phyloP scores from a whole-genome alignment of 1,139 yeast species.

The Protomyces inouyei region DNA sequence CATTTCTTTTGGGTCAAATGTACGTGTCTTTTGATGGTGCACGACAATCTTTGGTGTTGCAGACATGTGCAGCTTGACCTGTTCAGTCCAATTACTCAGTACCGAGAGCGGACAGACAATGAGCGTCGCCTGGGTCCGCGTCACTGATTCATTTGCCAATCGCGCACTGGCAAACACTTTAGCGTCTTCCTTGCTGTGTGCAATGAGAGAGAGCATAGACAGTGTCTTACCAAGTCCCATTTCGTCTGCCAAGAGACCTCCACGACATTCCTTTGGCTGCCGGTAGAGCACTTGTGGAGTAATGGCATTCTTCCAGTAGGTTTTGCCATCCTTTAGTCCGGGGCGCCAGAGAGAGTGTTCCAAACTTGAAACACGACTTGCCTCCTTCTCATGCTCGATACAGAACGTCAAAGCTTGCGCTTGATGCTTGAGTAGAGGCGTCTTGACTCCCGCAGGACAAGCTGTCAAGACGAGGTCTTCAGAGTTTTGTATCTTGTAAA shows the following conservation, averaged over 20 bases:
- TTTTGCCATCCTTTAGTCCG: slow-evolving; percentile 14
- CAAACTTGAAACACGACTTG: neutral
- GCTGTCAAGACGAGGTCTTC: neutral
- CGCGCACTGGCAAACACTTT: slow-evolving; percentile 28
- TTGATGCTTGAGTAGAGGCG: slow-evolving; percentile 20
- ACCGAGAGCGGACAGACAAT: slow-evolving; percentile 87
- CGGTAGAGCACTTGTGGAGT: slow-evolving; percentile 14
- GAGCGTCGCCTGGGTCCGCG: slow-evolving; percentile 61
- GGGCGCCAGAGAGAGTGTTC: slow-evolving; percentile 34
- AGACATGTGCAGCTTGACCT: slow-evolving; percentile 57
- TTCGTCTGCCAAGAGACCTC: slow-evolving; percentile 94
- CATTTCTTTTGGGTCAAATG: slow-evolving; percentile 40
- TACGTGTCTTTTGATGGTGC: slow-evolving; percentile 53
- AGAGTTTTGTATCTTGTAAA: slow-evolving; percentile 13
- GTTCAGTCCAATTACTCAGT: slow-evolving; percentile 76
- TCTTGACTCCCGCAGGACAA: slow-evolving; percentile 4
- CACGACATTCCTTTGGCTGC: slow-evolving; percentile 57
- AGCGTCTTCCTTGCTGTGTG: slow-evolving; percentile 49
- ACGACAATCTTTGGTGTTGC: slow-evolving; percentile 50
- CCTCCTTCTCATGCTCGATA: slow-evolving; percentile 80
- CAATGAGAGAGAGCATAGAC: slow-evolving; percentile 77
- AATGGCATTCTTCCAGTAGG: slow-evolving; percentile 42
- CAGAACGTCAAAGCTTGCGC: slow-evolving; percentile 61
- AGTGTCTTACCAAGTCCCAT: slow-evolving; percentile 98
- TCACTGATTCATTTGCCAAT: slow-evolving; percentile 48